phyloP scores from a whole-genome alignment of 169 alveolate species.

The Babesia gibsoni region DNA sequence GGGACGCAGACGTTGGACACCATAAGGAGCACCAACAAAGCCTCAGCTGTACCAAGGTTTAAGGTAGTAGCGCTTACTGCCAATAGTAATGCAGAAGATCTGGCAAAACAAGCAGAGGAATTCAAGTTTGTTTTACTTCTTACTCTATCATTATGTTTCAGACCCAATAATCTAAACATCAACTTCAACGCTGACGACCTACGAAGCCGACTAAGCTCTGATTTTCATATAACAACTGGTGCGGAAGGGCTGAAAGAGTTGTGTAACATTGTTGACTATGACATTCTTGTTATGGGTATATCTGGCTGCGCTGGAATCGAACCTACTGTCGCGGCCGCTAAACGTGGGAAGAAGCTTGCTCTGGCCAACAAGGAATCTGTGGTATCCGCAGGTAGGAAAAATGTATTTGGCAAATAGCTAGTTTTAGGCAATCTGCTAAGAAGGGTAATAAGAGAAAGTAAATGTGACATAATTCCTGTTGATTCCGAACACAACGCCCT shows the following conservation, averaged over 20 bases:
- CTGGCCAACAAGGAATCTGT: constrained; percentile 83
- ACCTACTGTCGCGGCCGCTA: constrained; percentile 81
- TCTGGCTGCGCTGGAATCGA: constrained; percentile 84
- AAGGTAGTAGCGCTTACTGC: constrained; percentile 79
- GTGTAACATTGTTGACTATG: constrained; percentile 62
- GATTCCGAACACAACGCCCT: constrained; percentile 86
- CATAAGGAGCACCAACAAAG: constrained; percentile 56
- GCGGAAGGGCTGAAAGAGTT: constrained; percentile 63
- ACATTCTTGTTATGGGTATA: constrained; percentile 75
- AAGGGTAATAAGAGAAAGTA: constrained; percentile 36
- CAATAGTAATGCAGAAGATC: constrained; percentile 51
- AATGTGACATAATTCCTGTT: constrained; percentile 70
- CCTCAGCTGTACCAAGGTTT: constrained; percentile 48
- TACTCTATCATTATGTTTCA: constrained; percentile 3
- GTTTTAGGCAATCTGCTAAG: constrained; percentile 25
- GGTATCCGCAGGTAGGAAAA: constrained; percentile 77
- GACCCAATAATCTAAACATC: constrained; percentile 67
- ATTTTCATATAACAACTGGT: constrained; percentile 57
- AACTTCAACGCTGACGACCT: constrained; percentile 51
- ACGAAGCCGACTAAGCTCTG: constrained; percentile 16
- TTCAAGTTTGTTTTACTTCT: constrained; percentile 28
- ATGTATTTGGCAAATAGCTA: background rate
- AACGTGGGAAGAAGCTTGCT: constrained; percentile 75
- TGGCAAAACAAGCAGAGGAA: constrained; percentile 70
- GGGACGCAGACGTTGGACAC: constrained; percentile 79